phyloP scores from a whole-genome alignment of 805 yeast genomes.

The Yarrowia sp. region DNA sequence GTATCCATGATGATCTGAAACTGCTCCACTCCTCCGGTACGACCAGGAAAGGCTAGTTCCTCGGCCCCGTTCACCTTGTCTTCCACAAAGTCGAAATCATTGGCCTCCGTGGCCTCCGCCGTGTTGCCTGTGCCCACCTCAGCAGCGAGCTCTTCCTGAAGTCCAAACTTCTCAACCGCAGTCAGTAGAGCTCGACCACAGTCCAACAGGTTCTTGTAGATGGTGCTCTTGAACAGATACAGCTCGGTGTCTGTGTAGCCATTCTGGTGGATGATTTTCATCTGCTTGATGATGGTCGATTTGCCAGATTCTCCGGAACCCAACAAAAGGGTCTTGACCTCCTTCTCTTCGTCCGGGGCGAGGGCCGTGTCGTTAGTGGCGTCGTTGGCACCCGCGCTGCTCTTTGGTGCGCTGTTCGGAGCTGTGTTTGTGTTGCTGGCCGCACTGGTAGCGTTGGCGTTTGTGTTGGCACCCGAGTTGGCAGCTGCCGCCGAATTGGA shows the following conservation, averaged over 20 bases:
- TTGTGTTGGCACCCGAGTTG: background rate
- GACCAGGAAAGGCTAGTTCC: background rate
- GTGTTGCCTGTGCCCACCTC: background rate
- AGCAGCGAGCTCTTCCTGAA: conserved; percentile 28
- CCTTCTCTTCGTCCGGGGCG: conserved; percentile 35
- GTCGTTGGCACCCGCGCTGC: background rate
- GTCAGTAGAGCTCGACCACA: conserved; percentile 68
- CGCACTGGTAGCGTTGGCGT: background rate
- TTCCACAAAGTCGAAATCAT: conserved; percentile 30
- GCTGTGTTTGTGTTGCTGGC: background rate
- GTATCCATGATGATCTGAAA: conserved; percentile 18
- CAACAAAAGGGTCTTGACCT: conserved; percentile 65
- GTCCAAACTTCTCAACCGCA: conserved; percentile 56
- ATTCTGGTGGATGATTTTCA: conserved; percentile 71
- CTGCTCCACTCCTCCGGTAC: conserved; percentile 25
- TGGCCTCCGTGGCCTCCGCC: background rate
- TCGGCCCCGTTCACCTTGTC: conserved; percentile 28
- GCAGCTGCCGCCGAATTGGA: background rate
- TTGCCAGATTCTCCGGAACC: conserved; percentile 89
- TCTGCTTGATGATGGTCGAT: conserved; percentile 76
- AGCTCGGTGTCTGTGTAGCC: conserved; percentile 72
- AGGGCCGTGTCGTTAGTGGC: background rate
- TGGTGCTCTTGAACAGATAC: conserved; percentile 71
- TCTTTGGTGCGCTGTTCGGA: background rate
- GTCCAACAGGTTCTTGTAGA: conserved; percentile 72